These are phyloP conservation scores for Jimgerdemannia lactiflua DNA, from an alignment of 192 early-diverging fungal species.

Conservation along the genomic window DNA sequence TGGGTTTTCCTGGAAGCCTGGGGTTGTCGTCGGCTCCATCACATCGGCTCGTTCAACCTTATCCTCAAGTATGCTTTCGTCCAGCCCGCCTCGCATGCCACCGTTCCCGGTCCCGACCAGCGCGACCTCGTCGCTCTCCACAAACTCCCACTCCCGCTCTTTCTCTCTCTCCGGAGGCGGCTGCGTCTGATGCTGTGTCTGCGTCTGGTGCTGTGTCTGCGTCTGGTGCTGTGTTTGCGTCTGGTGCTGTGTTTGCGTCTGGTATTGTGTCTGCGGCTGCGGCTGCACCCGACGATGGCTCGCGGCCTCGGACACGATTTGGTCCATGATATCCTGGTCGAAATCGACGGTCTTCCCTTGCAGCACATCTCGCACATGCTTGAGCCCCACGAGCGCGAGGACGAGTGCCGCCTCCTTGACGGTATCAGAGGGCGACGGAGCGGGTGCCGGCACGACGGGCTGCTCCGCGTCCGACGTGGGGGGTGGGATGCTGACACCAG, in stretches of 20 bases:
- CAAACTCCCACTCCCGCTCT: not conserved
- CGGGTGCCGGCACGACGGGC: conserved; percentile 1
- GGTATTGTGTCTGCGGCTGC: not conserved
- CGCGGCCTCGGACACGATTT: not conserved
- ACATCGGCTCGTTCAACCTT: no score
- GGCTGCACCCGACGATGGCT: not conserved
- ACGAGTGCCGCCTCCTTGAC: conserved; percentile 36
- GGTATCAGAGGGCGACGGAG: not conserved
- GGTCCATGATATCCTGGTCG: conserved; percentile 20
- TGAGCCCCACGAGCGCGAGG: conserved; percentile 44
- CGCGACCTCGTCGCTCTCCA: conserved; percentile 1
- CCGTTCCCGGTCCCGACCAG: no score
- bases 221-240: no score
- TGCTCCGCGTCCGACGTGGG: conserved; percentile 8
- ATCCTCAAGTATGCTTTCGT: no score
- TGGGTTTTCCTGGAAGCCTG: not conserved
- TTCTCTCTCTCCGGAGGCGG: not conserved
- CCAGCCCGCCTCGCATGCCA: no score
- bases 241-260: not conserved
- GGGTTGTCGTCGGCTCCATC: no score
- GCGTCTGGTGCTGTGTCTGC: no score
- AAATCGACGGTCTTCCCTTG: conserved; percentile 40
- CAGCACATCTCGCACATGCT: conserved; percentile 52
- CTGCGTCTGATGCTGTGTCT: not conserved
- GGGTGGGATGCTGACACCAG: not conserved